These are phyloP conservation scores for Phaeoacremonium minimum DNA, from an alignment of 2,329 filamentous ascomycete genomes.

Conservation along the genomic window DNA sequence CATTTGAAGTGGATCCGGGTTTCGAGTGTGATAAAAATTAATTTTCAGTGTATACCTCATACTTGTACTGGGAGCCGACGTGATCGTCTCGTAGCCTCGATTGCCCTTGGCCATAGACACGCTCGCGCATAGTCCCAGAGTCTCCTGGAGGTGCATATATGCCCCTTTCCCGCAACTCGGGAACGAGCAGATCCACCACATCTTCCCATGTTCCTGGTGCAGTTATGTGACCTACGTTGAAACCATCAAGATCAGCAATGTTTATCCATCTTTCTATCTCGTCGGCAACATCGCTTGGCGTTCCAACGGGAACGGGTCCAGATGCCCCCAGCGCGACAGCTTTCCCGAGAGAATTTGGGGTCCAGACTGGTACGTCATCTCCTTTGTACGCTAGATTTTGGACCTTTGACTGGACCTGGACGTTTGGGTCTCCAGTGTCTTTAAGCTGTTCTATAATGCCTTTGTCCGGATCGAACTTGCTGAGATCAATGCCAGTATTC, in stretches of 20 bases:
- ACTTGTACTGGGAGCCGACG: conserved; percentile 5
- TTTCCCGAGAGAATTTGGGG: not conserved
- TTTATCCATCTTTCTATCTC: not conserved
- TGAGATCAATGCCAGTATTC: conserved; percentile 1
- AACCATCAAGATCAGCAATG: conserved; percentile 1
- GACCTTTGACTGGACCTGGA: conserved; percentile 1
- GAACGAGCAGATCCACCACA: conserved; percentile 8
- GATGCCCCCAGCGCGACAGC: not conserved
- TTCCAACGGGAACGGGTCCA: conserved; percentile 1
- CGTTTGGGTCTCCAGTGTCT: conserved; percentile 1
- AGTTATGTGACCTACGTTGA: conserved; percentile 7
- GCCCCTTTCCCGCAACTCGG: conserved; percentile 7
- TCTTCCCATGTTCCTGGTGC: conserved; percentile 11
- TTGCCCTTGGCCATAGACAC: conserved; percentile 4
- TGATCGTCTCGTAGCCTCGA: conserved; percentile 4
- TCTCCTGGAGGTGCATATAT: conserved; percentile 1
- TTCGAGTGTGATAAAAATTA: too few species aligned
- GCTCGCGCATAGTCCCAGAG: conserved; percentile 3
- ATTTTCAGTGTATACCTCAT: conserved; percentile 7
- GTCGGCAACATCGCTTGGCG: conserved; percentile 2
- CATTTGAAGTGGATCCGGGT: too few species aligned
- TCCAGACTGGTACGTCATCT: not conserved
- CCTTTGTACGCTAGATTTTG: conserved; percentile 1
- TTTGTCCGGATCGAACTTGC: not conserved
- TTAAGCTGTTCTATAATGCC: too few species aligned